Evolutionary conservation across 2,329 filamentous ascomycete species (phyloP).

Genomic region (Onygenales sp.): DNA sequence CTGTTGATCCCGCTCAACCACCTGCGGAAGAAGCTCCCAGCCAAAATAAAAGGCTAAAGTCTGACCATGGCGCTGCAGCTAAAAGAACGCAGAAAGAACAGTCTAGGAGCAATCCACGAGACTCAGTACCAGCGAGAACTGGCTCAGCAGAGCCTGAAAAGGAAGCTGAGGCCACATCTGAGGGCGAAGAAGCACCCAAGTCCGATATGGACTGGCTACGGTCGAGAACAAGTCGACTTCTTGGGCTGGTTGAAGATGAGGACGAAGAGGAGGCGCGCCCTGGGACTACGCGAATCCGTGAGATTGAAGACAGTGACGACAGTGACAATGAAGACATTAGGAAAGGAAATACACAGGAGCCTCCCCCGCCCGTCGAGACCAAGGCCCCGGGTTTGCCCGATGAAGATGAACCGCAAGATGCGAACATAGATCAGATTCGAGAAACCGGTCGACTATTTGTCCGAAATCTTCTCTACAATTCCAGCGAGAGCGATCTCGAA

Average conservation of each 20-base stretch:
- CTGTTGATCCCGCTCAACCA: slow-evolving; percentile 14
- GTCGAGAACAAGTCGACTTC: slow-evolving; percentile 72
- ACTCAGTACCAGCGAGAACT: not conserved
- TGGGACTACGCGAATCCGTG: slow-evolving; percentile 7
- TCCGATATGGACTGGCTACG: slow-evolving; percentile 88
- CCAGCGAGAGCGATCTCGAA: slow-evolving; percentile 67
- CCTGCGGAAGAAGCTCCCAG: slow-evolving; percentile 43
- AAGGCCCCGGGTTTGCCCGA: slow-evolving; percentile 15
- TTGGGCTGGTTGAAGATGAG: slow-evolving; percentile 74
- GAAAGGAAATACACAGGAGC: not conserved
- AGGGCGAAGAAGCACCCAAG: slow-evolving; percentile 25
- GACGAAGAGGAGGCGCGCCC: slow-evolving; percentile 29
- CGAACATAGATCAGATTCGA: slow-evolving; percentile 53
- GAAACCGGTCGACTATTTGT: slow-evolving; percentile 74
- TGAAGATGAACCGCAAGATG: slow-evolving; percentile 30
- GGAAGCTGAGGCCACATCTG: slow-evolving; percentile 7
- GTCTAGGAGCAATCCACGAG: not conserved
- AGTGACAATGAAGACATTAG: slow-evolving; percentile 14
- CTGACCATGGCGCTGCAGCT: not conserved
- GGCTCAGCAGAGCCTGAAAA: slow-evolving; percentile 13
- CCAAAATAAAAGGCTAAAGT: slow-evolving; percentile 1
- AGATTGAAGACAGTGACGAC: slow-evolving; percentile 5
- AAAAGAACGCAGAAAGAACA: slow-evolving; percentile 2
- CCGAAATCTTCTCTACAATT: slow-evolving; percentile 75
- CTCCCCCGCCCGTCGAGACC: slow-evolving; percentile 4